A percentile compares a stretch with the other conserved stretches of the same genome.
Evolutionary conservation across 2,329 filamentous ascomycete species (phyloP).

Genomic region (Beauveria sp.): DNA sequence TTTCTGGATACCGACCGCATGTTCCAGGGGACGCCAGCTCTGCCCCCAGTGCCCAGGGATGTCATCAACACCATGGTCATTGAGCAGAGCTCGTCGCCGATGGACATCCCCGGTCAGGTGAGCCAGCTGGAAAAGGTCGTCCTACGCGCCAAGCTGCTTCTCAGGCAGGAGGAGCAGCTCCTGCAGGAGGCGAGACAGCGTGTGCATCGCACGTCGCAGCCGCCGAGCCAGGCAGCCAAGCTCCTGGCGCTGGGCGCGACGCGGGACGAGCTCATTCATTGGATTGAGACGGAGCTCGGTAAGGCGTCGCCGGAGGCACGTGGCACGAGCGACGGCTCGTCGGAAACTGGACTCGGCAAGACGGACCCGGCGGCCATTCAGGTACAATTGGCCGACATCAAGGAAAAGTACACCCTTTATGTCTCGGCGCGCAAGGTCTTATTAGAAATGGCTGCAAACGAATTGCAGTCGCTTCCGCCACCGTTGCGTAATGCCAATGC

Average conservation of each 20-base stretch:
- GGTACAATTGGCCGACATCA: constrained; percentile 38
- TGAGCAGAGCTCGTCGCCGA: constrained; percentile 29
- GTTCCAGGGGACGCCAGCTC: constrained; percentile 33
- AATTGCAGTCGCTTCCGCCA: constrained; percentile 21
- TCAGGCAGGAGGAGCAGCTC: constrained; percentile 48
- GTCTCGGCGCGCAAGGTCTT: constrained; percentile 41
- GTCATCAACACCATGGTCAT: constrained; percentile 42
- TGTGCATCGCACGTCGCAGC: constrained; percentile 22
- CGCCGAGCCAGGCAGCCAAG: constrained; percentile 31
- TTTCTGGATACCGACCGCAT: constrained; percentile 43
- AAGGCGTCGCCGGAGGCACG: constrained; percentile 35
- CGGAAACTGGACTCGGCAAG: constrained; percentile 26
- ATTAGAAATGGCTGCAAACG: constrained; percentile 31
- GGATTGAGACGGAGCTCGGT: constrained; percentile 56
- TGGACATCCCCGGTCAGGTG: constrained; percentile 39
- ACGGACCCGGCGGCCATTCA: constrained; percentile 25
- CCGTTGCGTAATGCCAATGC: constrained; percentile 12
- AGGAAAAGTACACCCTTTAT: constrained; percentile 47
- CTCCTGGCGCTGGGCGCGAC: constrained; percentile 47
- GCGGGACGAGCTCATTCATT: constrained; percentile 52
- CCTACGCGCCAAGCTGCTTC: constrained; percentile 48
- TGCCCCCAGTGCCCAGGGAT: constrained; percentile 45
- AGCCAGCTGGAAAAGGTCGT: constrained; percentile 50
- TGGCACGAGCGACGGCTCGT: constrained; percentile 17
- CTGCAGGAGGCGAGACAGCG: constrained; percentile 38